These are phyloP conservation scores for Colletotrichum lindemuthianum DNA, from an alignment of 2,329 filamentous ascomycete species.

Conservation along the genomic window DNA sequence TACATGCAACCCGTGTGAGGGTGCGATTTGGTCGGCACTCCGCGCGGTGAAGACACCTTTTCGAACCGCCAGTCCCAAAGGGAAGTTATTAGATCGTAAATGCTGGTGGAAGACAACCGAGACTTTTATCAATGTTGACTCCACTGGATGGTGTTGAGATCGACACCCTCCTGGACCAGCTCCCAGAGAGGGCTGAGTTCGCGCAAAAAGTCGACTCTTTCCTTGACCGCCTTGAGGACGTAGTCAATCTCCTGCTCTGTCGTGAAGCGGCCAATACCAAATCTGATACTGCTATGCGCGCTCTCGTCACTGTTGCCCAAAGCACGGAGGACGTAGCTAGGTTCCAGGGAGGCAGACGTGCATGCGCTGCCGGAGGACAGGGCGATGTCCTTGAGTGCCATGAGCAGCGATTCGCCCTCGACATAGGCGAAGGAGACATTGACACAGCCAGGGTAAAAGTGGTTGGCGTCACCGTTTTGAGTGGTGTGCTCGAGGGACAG, in stretches of 20 bases:
- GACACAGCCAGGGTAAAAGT: conserved; percentile 95
- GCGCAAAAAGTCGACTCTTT: conserved; percentile 90
- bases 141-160: conserved; percentile 97
- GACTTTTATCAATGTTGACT: conserved; percentile 79
- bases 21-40: conserved; percentile 3
- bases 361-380: conserved; percentile 96
- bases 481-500: conserved; percentile 90
- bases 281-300: conserved; percentile 96
- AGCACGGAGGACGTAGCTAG: conserved; percentile 93
- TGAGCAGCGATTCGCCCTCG: conserved; percentile 95
- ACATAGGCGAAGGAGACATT: conserved; percentile 99
- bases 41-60: not conserved
- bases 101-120: not conserved
- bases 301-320: conserved; percentile 97
- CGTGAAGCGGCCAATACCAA: conserved; percentile 96
- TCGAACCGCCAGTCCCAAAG: not conserved
- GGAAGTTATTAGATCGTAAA: not conserved
- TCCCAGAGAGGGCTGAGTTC: conserved; percentile 98
- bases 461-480: conserved; percentile 84
- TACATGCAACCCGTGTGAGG: conserved; percentile 28
- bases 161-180: conserved; percentile 94
- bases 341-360: conserved; percentile 95
- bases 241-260: conserved; percentile 97
- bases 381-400: conserved; percentile 98
- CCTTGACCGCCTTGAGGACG: conserved; percentile 90